A percentile compares a stretch with the other conserved stretches of the same genome.
Conservation (phyloP, 1,284 basidiomycete genomes). For the Ceratobasidium papillatum region DNA sequence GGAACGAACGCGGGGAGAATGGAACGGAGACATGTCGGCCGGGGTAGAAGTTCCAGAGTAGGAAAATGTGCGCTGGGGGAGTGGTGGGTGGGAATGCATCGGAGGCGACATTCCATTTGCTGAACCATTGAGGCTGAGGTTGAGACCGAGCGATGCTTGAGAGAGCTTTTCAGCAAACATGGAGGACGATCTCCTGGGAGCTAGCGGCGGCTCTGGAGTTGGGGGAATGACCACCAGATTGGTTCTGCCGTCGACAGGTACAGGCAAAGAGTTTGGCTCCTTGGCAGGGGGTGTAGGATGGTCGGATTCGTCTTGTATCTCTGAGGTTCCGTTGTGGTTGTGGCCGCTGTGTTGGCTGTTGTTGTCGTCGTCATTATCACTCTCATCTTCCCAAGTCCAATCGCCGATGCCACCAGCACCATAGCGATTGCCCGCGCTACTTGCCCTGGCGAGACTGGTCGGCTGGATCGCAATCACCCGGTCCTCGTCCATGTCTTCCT, state of each 20-base stretch:
- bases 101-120: conserved; percentile 43
- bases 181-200: conserved; percentile 12
- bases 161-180: conserved; percentile 29
- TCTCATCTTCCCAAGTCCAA: conserved; percentile 62
- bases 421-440: conserved; percentile 56
- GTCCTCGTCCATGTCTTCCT: conserved; percentile 3
- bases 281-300: conserved; percentile 36
- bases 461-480: conserved; percentile 24
- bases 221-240: conserved; percentile 32
- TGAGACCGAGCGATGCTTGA: conserved; percentile 44
- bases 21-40: conserved; percentile 48
- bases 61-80: conserved; percentile 47
- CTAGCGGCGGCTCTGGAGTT: conserved; percentile 16
- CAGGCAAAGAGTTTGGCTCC: conserved; percentile 29
- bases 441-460: conserved; percentile 11
- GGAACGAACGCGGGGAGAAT: conserved; percentile 31
- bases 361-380: conserved; percentile 38
- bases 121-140: conserved; percentile 38
- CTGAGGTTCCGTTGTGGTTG: conserved; percentile 36
- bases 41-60: conserved; percentile 41
- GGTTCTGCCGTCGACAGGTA: conserved; percentile 39
- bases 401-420: conserved; percentile 81
- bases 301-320: conserved; percentile 43
- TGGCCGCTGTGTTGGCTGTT: conserved; percentile 25
- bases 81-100: conserved; percentile 44